These are phyloP conservation scores for Drechslerella stenobrocha DNA, from an alignment of 2,329 filamentous ascomycete genomes.

Conservation along the genomic window DNA sequence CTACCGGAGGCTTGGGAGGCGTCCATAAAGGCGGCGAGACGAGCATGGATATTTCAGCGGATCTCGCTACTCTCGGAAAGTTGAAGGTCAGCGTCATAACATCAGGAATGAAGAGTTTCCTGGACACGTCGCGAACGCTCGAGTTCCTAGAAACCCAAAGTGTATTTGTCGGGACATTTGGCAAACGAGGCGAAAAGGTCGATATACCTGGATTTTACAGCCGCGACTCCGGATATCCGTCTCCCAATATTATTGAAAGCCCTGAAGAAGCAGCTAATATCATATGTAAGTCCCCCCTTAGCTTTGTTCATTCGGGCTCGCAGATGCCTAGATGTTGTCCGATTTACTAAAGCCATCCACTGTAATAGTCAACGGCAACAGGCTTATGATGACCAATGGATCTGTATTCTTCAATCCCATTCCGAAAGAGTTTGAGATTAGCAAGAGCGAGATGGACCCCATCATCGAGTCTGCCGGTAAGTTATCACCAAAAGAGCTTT, in stretches of 20 bases:
- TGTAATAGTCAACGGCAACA: slow-evolving; percentile 60
- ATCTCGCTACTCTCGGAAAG: slow-evolving; percentile 88
- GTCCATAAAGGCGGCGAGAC: slow-evolving; percentile 86
- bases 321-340: too few species aligned
- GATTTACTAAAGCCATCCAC: background rate
- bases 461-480: slow-evolving; percentile 70
- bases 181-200: slow-evolving; percentile 66
- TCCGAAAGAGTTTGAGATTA: slow-evolving; percentile 69
- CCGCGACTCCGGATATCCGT: slow-evolving; percentile 78
- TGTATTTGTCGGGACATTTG: slow-evolving; percentile 84
- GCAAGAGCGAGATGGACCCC: slow-evolving; percentile 69
- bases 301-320: too few species aligned
- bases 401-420: slow-evolving; percentile 89
- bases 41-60: slow-evolving; percentile 91
- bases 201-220: slow-evolving; percentile 95
- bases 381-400: slow-evolving; percentile 75
- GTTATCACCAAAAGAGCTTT: slow-evolving; percentile 52
- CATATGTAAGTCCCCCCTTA: slow-evolving; percentile 63
- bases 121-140: slow-evolving; percentile 86
- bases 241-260: slow-evolving; percentile 72
- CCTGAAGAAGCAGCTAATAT: slow-evolving; percentile 87
- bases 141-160: slow-evolving; percentile 72
- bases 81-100: slow-evolving; percentile 86
- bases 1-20: slow-evolving; percentile 89
- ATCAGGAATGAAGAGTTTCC: slow-evolving; percentile 92